A percentile compares a stretch with the other conserved stretches of the same genome.
Evolutionary conservation across 345 rosid genomes (phyloP).

Genomic region (Lepidium aucheri): DNA sequence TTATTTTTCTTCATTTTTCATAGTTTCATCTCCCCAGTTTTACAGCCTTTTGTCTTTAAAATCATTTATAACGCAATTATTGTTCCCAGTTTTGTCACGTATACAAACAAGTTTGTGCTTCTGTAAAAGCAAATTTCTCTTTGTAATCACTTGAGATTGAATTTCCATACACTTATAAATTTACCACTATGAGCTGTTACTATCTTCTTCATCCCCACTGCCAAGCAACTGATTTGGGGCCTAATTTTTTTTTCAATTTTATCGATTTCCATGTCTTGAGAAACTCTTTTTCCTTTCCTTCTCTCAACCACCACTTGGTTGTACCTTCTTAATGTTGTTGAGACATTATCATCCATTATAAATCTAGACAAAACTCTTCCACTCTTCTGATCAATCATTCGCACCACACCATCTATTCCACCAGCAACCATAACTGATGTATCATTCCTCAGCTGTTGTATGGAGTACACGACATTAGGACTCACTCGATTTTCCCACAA

Average conservation of each 20-base stretch:
- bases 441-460: slow-evolving; percentile 52
- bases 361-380: slow-evolving; percentile 53
- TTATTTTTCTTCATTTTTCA: too few relatives aligned
- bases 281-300: slow-evolving; percentile 42
- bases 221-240: slow-evolving; percentile 69
- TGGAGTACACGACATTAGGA: slow-evolving; percentile 68
- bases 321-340: slow-evolving; percentile 18
- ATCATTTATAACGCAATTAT: too few relatives aligned
- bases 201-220: slow-evolving; percentile 75
- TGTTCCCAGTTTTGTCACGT: too few relatives aligned
- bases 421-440: slow-evolving; percentile 53
- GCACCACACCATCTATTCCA: slow-evolving; percentile 84
- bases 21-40: too few relatives aligned
- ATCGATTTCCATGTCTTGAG: slow-evolving; percentile 32
- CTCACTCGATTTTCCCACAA: slow-evolving; percentile 74
- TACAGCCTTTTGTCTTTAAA: not conserved
- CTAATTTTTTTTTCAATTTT: slow-evolving; percentile 43
- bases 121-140: not conserved
- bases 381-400: slow-evolving; percentile 55
- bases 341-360: slow-evolving; percentile 31
- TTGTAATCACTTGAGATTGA: slow-evolving; percentile 15
- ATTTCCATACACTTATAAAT: slow-evolving; percentile 62
- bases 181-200: slow-evolving; percentile 63
- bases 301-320: slow-evolving; percentile 28
- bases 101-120: not conserved